Conservation (phyloP, 352 stramenopile species). For the Globisporangium sylvaticum region DNA sequence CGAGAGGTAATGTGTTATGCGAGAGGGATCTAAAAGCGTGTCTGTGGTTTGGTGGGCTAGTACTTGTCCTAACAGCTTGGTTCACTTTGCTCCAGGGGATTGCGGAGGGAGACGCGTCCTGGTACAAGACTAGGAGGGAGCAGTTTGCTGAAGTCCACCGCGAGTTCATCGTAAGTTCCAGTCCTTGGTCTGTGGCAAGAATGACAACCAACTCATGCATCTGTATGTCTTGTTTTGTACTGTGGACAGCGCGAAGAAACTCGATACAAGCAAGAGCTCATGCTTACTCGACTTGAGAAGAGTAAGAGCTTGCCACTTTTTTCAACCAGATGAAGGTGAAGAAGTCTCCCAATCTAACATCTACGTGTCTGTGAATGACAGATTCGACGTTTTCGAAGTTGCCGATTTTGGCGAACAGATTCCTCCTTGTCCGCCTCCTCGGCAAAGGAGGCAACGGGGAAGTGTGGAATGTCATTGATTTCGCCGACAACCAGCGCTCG, state of each 20-base stretch:
- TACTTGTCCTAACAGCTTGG: not conserved
- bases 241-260: conserved; percentile 60
- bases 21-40: no score
- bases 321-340: not conserved
- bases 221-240: not conserved
- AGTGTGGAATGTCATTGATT: conserved; percentile 82
- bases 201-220: not conserved
- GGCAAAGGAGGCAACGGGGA: conserved; percentile 77
- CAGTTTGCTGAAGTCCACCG: conserved; percentile 50
- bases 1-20: conserved; percentile 25
- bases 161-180: conserved; percentile 52
- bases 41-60: no score
- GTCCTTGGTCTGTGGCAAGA: not conserved
- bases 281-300: conserved; percentile 70
- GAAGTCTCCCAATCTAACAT: not conserved
- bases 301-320: conserved; percentile 21
- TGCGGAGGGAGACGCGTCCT: conserved; percentile 36
- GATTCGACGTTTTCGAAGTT: conserved; percentile 73
- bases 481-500: conserved; percentile 48
- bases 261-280: conserved; percentile 71
- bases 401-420: conserved; percentile 65
- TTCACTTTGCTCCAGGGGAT: conserved; percentile 23
- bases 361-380: conserved; percentile 9
- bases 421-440: conserved; percentile 55
- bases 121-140: conserved; percentile 39